Evolutionary conservation across 768 basidiomycete species (phyloP), one percentile per base, ranked within the genome.

Genomic region (Suillus discolor): DNA sequence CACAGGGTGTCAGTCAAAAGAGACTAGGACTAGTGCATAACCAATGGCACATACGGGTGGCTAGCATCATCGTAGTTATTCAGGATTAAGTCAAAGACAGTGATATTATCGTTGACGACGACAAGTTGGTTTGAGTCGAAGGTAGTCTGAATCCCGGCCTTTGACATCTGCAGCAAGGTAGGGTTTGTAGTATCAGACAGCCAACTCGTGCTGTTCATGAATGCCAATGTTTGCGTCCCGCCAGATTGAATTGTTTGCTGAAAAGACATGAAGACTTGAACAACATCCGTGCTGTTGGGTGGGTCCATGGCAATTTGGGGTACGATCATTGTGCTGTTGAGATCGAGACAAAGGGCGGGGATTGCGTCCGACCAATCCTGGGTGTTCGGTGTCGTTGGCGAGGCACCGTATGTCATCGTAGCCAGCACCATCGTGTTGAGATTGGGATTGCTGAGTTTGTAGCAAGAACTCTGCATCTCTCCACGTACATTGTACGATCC

Each of bases 401-500:
- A 36, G 34, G 76, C 68, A 38, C 75, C 75, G 9, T 75, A 75
- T 13, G 74, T 69, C 25, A 75, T 62, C 1, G 74, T 73, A 36
- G 62, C 74, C 18, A 75, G 70, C n/a, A 77, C 74, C 74, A 75
- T 65, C 6, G 51, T 66, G 28, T 75, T 68, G n/a, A 75, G 61
- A 57, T 71, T 69, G 3, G 74, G 71, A 61, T 75, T 77, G 8
- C 69, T 1, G 54, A 75, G 69, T 34, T 77, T 77, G 59, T 77
- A 79, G 51, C 75, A 75, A 1, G 65, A 42, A 5, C 57, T 71
- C 55, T 81, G 79, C 67, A 83, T 69, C 47, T 74, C 76, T 12
- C 79, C 78, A 28, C 82, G 78, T 67, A 84, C 68, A 23, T 74
- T 73, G 57, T 79, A 80, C 5, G 73, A 71, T 25, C 76, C 77